Evolutionary conservation across 768 basidiomycete species (phyloP).

Genomic region (Zangia roseola): DNA sequence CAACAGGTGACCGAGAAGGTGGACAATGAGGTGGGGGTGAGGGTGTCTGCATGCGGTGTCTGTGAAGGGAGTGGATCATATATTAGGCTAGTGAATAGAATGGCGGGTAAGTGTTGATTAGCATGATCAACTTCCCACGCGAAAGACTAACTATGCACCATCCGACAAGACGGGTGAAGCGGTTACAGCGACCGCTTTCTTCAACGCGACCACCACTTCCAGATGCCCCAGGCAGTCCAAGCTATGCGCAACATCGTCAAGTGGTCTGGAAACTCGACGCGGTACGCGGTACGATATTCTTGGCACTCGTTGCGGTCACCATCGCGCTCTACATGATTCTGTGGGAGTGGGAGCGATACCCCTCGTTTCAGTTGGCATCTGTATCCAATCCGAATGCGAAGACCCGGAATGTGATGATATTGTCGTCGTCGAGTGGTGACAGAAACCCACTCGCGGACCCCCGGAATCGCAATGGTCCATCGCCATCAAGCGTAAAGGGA

Average conservation of each 20-base stretch:
- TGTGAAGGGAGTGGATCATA: too few relatives aligned
- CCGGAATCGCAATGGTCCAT: too few relatives aligned
- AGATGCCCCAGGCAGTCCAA: neutral
- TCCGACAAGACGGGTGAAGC: conserved; percentile 18
- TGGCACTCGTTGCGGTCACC: conserved; percentile 17
- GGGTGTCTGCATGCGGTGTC: too few relatives aligned
- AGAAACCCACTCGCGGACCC: too few relatives aligned
- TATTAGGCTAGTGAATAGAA: too few relatives aligned
- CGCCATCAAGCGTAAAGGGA: neutral
- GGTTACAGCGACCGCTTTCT: conserved; percentile 4
- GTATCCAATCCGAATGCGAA: neutral
- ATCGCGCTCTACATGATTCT: conserved; percentile 24
- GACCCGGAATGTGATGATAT: neutral
- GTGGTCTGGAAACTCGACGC: neutral
- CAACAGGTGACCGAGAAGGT: too few relatives aligned
- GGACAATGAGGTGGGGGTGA: too few relatives aligned
- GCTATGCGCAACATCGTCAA: conserved; percentile 7
- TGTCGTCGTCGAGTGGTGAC: neutral
- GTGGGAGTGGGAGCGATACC: conserved; percentile 13
- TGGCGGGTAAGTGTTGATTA: too few relatives aligned
- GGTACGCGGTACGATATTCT: conserved; percentile 14
- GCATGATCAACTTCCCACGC: too few relatives aligned
- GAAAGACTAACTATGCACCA: conserved; percentile 18
- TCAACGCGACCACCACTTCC: neutral
- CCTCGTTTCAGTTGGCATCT: neutral